Evolutionary conservation across 805 yeast species (phyloP).

Genomic region (Candida maris): DNA sequence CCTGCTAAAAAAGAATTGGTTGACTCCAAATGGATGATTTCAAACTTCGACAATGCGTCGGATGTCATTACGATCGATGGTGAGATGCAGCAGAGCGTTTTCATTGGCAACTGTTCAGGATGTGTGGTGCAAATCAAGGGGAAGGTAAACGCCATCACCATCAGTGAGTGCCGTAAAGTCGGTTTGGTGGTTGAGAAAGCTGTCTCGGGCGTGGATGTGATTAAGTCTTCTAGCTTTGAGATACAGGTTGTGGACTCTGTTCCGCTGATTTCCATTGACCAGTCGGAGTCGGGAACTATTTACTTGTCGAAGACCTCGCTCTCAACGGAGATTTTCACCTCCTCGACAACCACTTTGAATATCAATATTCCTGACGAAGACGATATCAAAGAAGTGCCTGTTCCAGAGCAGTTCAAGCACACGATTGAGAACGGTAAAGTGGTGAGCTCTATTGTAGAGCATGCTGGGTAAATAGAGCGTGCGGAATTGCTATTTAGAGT

Average conservation of each 20-base stretch:
- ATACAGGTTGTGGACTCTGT: conserved; percentile 78
- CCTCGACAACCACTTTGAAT: conserved; percentile 81
- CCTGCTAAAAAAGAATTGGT: conserved; percentile 65
- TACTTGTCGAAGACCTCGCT: conserved; percentile 73
- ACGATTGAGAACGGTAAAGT: conserved; percentile 57
- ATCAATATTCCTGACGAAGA: conserved; percentile 75
- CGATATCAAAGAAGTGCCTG: conserved; percentile 75
- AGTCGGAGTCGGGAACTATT: conserved; percentile 79
- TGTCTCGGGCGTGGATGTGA: conserved; percentile 83
- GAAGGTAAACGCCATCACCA: conserved; percentile 82
- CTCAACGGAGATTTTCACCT: conserved; percentile 73
- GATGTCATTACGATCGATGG: conserved; percentile 70
- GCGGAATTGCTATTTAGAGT: too few relatives aligned
- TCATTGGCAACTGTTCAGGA: conserved; percentile 76
- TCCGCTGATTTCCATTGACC: conserved; percentile 84
- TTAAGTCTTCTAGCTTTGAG: conserved; percentile 77
- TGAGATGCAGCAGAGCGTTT: conserved; percentile 82
- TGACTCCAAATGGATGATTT: conserved; percentile 87
- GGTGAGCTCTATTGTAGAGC: conserved; percentile 72
- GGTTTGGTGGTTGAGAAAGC: conserved; percentile 81
- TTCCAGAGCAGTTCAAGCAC: conserved; percentile 91
- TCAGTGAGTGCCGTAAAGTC: conserved; percentile 66
- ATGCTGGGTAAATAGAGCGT: conserved; percentile 59
- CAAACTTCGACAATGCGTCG: conserved; percentile 63
- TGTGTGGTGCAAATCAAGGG: conserved; percentile 81